Evolutionary conservation across 2,329 filamentous ascomycete genomes (phyloP).

Genomic region (Rugonectria rugulosa): DNA sequence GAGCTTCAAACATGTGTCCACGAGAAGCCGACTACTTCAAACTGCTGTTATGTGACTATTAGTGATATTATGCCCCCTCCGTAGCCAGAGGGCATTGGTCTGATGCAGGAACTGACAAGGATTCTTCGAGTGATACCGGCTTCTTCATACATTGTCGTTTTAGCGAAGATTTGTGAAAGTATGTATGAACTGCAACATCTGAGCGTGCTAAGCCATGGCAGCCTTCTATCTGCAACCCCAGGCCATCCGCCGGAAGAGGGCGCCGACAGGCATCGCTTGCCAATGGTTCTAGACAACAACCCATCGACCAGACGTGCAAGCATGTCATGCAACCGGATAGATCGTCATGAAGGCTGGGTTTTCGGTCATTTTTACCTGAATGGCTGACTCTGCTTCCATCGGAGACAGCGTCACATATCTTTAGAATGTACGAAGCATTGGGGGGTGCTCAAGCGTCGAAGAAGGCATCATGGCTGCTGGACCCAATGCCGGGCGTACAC

Average conservation of each 20-base stretch:
- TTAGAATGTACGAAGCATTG: too few relatives aligned
- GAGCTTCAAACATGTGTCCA: too few relatives aligned
- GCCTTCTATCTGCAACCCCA: neutral
- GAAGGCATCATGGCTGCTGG: constrained; percentile 1
- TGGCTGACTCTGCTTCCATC: neutral
- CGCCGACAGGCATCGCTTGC: neutral
- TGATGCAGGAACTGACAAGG: constrained; percentile 15
- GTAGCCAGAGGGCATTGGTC: constrained; percentile 9
- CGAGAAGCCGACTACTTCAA: too few relatives aligned
- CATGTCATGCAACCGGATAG: too few relatives aligned
- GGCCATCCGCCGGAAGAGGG: neutral
- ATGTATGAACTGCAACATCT: neutral
- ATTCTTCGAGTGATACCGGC: constrained; percentile 18
- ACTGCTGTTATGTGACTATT: too few relatives aligned
- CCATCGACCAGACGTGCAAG: too few relatives aligned
- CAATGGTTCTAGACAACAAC: too few relatives aligned
- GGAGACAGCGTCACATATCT: too few relatives aligned
- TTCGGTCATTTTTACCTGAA: neutral
- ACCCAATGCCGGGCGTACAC: neutral
- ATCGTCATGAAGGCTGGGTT: neutral
- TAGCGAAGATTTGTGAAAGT: constrained; percentile 8
- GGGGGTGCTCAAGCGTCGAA: too few relatives aligned
- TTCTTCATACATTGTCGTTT: constrained; percentile 6
- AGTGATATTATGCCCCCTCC: too few relatives aligned
- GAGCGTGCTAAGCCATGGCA: neutral